Percentiles rank a stretch among this genome's conserved stretches.
Conservation (phyloP, 2,329 filamentous ascomycete genomes). For the Alternaria ventricosa region DNA sequence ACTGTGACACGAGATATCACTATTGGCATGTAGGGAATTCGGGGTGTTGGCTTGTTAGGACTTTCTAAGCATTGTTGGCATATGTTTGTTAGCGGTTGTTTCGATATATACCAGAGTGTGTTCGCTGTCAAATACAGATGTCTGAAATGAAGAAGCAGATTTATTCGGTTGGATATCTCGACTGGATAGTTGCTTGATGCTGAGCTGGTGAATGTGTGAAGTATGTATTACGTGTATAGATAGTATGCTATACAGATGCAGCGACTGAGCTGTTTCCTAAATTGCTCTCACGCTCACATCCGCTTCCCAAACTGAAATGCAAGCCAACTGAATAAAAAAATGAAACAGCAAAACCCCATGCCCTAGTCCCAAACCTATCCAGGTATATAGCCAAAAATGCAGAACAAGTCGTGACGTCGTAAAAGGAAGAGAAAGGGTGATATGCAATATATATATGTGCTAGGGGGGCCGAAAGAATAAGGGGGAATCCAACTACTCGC, state of each 20-base stretch:
- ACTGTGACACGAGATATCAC: background rate
- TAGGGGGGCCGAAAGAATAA: background rate
- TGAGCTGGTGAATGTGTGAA: background rate
- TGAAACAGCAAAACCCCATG: too few species aligned
- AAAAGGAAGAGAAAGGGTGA: background rate
- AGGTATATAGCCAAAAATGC: conserved; percentile 5
- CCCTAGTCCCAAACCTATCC: background rate
- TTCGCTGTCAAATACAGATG: background rate
- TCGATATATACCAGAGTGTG: background rate
- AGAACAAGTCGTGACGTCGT: conserved; percentile 4
- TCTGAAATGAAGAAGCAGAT: background rate
- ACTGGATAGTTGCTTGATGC: background rate
- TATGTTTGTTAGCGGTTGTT: background rate
- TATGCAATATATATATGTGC: background rate
- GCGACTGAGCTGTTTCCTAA: background rate
- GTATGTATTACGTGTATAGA: background rate
- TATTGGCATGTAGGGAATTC: background rate
- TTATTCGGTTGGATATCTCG: background rate
- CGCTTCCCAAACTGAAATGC: background rate
- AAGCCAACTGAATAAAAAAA: background rate
- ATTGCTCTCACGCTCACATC: background rate
- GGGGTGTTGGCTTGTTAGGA: background rate
- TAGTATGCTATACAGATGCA: background rate
- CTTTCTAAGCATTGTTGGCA: background rate
- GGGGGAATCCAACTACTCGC: background rate